Conservation (phyloP, 2,329 filamentous ascomycete species). For the Didymosphaeria variabile region DNA sequence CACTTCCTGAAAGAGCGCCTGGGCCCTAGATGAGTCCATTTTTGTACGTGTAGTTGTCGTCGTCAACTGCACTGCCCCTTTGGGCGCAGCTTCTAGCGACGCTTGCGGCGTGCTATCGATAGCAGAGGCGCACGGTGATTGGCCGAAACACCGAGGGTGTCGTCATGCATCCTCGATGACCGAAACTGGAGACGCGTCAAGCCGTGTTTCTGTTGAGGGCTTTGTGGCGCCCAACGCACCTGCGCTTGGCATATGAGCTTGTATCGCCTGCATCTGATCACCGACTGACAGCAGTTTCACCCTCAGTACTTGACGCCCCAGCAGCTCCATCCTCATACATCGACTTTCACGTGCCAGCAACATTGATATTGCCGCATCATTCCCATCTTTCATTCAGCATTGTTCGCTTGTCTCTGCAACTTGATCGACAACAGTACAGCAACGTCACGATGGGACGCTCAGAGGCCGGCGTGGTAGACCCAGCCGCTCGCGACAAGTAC, state of each 20-base stretch:
- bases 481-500: slow-evolving; percentile 47
- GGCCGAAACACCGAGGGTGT: neutral
- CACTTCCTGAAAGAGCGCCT: neutral
- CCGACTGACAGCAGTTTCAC: neutral
- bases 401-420: neutral
- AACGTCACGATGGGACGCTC: slow-evolving; percentile 17
- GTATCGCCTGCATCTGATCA: neutral
- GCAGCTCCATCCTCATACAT: neutral
- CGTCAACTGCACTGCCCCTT: neutral
- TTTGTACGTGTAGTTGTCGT: neutral
- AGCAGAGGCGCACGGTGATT: neutral
- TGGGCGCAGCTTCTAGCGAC: neutral
- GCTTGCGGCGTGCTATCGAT: neutral
- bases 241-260: neutral
- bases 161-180: slow-evolving; percentile 8
- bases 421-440: neutral
- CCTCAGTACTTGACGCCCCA: neutral
- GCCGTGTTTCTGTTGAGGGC: slow-evolving; percentile 1
- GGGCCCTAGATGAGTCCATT: neutral
- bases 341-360: neutral
- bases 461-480: slow-evolving; percentile 35
- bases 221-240: slow-evolving; percentile 1
- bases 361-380: neutral
- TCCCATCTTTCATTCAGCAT: neutral
- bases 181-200: slow-evolving; percentile 14